Conservation (phyloP, 495 filamentous ascomycete genomes). For the Penicillium canariense region DNA sequence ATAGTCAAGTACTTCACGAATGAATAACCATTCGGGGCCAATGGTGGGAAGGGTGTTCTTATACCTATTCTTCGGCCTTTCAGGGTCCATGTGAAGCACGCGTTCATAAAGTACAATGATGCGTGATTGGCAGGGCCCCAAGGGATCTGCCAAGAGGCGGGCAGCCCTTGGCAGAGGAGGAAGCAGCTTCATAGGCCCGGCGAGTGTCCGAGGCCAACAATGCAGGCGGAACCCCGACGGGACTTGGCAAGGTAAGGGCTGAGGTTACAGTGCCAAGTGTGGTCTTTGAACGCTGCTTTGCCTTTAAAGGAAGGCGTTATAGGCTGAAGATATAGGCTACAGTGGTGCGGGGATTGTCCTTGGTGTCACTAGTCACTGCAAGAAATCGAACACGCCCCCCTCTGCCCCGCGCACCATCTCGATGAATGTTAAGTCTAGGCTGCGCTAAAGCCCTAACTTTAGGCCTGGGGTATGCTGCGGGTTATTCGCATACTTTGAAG, state of each 20-base stretch:
- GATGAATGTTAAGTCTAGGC: neutral
- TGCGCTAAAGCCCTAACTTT: neutral
- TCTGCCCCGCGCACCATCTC: neutral
- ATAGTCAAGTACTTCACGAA: constrained; percentile 4
- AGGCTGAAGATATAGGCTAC: neutral
- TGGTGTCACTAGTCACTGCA: neutral
- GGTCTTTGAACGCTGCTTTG: neutral
- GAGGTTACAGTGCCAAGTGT: constrained; percentile 21
- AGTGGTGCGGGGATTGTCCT: neutral
- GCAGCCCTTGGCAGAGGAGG: constrained; percentile 13
- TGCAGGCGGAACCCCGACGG: constrained; percentile 23
- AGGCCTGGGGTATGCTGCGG: too few relatives aligned
- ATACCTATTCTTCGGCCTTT: neutral
- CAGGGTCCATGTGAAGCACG: neutral
- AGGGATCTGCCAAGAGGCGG: constrained; percentile 9
- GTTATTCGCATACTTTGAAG: too few relatives aligned
- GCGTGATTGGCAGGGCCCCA: neutral
- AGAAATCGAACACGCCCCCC: neutral
- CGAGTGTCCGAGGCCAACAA: neutral
- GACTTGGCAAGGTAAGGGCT: constrained; percentile 10
- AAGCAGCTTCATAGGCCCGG: constrained; percentile 12
- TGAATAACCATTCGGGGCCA: neutral
- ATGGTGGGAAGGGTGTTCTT: neutral
- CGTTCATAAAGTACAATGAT: constrained; percentile 3
- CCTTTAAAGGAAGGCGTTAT: neutral